phyloP scores from a whole-genome alignment of 2,329 filamentous ascomycete species.

The Ilyonectria destructans region DNA sequence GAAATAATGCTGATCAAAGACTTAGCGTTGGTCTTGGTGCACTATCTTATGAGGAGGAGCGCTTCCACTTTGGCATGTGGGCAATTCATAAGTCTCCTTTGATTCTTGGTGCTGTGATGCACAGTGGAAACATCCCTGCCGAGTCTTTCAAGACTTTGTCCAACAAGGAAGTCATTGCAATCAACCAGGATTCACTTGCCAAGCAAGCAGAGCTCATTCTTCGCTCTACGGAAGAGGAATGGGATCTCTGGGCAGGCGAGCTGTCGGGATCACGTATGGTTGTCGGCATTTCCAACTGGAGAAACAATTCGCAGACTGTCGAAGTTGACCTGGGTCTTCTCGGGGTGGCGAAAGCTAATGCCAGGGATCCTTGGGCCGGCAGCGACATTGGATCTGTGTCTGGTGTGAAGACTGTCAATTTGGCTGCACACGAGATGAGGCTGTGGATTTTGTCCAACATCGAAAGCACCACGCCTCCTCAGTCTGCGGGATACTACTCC shows the following conservation, averaged over 20 bases:
- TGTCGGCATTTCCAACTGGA: slow-evolving; percentile 67
- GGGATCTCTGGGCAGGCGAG: slow-evolving; percentile 67
- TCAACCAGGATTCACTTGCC: slow-evolving; percentile 71
- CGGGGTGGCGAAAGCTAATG: slow-evolving; percentile 58
- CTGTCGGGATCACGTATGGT: slow-evolving; percentile 62
- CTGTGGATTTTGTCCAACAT: slow-evolving; percentile 58
- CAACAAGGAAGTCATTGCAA: slow-evolving; percentile 70
- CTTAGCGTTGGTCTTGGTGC: slow-evolving; percentile 63
- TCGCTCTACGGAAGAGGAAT: slow-evolving; percentile 64
- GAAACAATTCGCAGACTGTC: slow-evolving; percentile 59
- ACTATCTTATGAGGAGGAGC: slow-evolving; percentile 63
- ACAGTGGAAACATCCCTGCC: slow-evolving; percentile 55
- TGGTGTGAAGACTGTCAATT: slow-evolving; percentile 51
- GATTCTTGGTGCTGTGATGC: slow-evolving; percentile 63
- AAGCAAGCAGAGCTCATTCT: slow-evolving; percentile 66
- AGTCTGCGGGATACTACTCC: slow-evolving; percentile 58
- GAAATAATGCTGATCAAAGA: background rate
- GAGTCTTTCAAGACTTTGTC: slow-evolving; percentile 61
- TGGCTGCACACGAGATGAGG: slow-evolving; percentile 59
- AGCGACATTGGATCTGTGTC: slow-evolving; percentile 52
- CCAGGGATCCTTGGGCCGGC: slow-evolving; percentile 60
- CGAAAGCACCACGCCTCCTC: slow-evolving; percentile 38
- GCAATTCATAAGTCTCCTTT: slow-evolving; percentile 68
- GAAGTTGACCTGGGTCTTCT: slow-evolving; percentile 59
- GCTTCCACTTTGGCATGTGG: slow-evolving; percentile 69